These are phyloP conservation scores for Pseudogymnoascus pannorum DNA, from an alignment of 2,329 filamentous ascomycete species.

Conservation along the genomic window DNA sequence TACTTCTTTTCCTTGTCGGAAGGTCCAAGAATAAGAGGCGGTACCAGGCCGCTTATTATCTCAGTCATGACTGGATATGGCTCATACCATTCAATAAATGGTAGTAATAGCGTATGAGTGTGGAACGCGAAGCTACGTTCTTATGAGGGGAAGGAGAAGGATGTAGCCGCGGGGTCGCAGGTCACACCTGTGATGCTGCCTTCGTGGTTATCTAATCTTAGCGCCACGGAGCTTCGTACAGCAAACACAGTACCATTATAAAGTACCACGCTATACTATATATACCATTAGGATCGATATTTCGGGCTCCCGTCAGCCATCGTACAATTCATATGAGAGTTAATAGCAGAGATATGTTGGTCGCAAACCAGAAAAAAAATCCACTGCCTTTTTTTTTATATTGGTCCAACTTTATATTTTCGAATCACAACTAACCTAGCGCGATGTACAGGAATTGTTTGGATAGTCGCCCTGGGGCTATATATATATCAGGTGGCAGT, in stretches of 20 bases:
- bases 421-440: not conserved
- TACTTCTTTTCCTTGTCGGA: constrained; percentile 69
- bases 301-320: not conserved
- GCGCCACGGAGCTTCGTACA: not conserved
- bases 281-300: not conserved
- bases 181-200: not conserved
- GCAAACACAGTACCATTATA: not conserved
- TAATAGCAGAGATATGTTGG: not conserved
- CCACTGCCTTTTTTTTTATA: not conserved
- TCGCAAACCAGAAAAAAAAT: too few species aligned
- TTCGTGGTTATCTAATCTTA: constrained; percentile 8
- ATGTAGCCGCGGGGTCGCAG: not conserved
- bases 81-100: constrained; percentile 1
- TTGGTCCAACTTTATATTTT: not conserved
- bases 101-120: not conserved
- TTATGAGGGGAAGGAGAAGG: not conserved
- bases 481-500: not conserved
- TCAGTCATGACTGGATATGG: constrained; percentile 27
- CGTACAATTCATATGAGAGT: not conserved
- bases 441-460: not conserved
- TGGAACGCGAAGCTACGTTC: not conserved
- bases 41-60: constrained; percentile 27
- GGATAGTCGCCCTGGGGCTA: too few species aligned
- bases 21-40: constrained; percentile 42
- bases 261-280: not conserved